Percentiles rank a stretch among this genome's conserved stretches.
phyloP scores from a whole-genome alignment of 768 basidiomycete genomes.

The Rhodotorula paludigena region DNA sequence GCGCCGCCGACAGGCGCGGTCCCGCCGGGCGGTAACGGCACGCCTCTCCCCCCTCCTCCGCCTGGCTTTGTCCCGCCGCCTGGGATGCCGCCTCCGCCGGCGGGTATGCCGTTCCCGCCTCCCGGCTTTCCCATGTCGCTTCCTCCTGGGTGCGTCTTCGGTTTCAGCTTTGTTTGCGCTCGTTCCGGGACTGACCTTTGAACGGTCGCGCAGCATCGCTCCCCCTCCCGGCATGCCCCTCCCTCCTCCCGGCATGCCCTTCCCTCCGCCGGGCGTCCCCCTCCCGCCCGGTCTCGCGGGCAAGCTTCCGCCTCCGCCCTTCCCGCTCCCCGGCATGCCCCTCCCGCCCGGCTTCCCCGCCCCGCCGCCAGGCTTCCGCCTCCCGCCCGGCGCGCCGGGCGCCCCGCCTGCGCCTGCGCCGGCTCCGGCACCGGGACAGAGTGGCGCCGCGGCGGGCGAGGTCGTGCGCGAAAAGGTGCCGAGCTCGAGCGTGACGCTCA shows the following conservation, averaged over 20 bases:
- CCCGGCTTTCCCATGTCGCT: slow-evolving; percentile 22
- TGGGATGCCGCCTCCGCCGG: slow-evolving; percentile 51
- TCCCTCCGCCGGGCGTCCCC: slow-evolving; percentile 42
- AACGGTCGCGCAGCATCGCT: slow-evolving; percentile 1
- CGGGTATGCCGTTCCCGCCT: slow-evolving; percentile 25
- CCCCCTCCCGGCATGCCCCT: slow-evolving; percentile 29
- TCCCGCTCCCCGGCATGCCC: slow-evolving; percentile 42
- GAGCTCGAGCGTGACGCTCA: slow-evolving; percentile 34
- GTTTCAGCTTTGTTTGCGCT: neutral
- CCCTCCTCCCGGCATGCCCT: slow-evolving; percentile 26
- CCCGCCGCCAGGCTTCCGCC: slow-evolving; percentile 46
- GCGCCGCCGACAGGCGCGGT: neutral
- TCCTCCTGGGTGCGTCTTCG: slow-evolving; percentile 24
- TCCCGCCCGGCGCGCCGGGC: slow-evolving; percentile 52
- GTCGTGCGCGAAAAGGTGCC: slow-evolving; percentile 14
- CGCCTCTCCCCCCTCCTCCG: slow-evolving; percentile 36
- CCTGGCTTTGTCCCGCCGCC: slow-evolving; percentile 42
- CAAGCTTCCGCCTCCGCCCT: slow-evolving; percentile 10
- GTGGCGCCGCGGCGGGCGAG: slow-evolving; percentile 6
- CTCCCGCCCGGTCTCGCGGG: slow-evolving; percentile 18
- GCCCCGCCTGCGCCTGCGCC: slow-evolving; percentile 2
- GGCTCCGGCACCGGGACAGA: neutral
- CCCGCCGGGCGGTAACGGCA: neutral
- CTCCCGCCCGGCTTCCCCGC: slow-evolving; percentile 49
- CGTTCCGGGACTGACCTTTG: neutral